These are phyloP conservation scores for Colletotrichum eremochloae DNA, from an alignment of 2,329 filamentous ascomycete species.

Conservation along the genomic window DNA sequence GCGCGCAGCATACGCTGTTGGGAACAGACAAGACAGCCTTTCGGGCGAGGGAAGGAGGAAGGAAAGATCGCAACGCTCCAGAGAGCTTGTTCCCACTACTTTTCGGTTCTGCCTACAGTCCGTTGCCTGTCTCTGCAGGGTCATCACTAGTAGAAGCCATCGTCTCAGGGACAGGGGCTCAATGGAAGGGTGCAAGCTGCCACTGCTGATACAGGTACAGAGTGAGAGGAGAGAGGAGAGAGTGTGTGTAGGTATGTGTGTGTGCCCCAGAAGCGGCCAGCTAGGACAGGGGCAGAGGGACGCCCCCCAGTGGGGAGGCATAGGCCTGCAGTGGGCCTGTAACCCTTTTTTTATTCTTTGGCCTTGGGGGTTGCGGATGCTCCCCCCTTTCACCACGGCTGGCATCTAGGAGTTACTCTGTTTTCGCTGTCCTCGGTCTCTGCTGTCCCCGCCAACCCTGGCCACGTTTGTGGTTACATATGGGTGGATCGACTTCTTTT, in stretches of 20 bases:
- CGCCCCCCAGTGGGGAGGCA: not conserved
- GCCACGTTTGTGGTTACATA: constrained; percentile 3
- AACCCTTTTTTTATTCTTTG: not conserved
- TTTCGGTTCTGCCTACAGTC: not conserved
- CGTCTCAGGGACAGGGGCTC: constrained; percentile 25
- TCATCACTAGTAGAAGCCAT: constrained; percentile 22
- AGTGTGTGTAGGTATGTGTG: not conserved
- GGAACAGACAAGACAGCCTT: not conserved
- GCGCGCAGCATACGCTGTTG: not conserved
- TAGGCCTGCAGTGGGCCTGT: not conserved
- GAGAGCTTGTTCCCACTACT: constrained; percentile 1
- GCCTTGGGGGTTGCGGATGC: no score
- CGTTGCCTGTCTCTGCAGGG: constrained; percentile 10
- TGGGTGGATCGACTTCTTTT: not conserved
- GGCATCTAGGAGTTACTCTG: not conserved
- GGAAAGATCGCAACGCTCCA: not conserved
- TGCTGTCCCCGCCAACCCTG: not conserved
- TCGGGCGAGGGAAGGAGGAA: no score
- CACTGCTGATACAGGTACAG: no score
- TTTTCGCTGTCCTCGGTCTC: not conserved
- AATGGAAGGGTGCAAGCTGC: not conserved
- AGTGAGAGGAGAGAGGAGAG: no score
- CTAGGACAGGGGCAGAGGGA: not conserved
- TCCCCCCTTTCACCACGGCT: no score
- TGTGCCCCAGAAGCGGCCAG: not conserved